Conservation (phyloP, 805 yeast genomes). For the Aciculoconidium aculeatum region DNA sequence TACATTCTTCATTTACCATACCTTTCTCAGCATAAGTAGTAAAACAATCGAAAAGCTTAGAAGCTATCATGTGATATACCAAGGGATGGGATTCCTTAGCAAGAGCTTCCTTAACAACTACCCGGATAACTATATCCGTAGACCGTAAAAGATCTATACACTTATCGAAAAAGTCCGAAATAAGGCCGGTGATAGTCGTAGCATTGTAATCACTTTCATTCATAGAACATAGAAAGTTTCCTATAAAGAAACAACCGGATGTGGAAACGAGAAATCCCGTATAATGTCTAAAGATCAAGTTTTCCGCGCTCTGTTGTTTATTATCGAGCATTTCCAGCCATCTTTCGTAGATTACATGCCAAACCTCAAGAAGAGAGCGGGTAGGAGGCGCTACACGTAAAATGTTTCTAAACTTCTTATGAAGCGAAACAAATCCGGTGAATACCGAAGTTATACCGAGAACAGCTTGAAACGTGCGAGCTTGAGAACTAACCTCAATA, state of each 20-base stretch:
- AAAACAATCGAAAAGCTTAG: conserved; percentile 36
- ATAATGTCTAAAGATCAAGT: conserved; percentile 52
- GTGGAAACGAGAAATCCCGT: conserved; percentile 71
- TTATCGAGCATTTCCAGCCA: conserved; percentile 37
- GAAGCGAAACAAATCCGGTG: conserved; percentile 69
- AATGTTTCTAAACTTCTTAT: conserved; percentile 50
- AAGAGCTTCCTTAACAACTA: conserved; percentile 65
- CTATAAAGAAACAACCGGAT: conserved; percentile 59
- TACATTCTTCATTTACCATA: conserved; percentile 21
- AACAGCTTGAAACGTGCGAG: conserved; percentile 31
- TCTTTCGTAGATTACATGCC: conserved; percentile 43
- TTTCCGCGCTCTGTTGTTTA: conserved; percentile 31
- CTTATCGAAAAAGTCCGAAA: conserved; percentile 44
- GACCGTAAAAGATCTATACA: conserved; percentile 47
- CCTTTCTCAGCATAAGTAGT: conserved; percentile 25
- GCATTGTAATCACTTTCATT: conserved; percentile 23
- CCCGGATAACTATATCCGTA: conserved; percentile 52
- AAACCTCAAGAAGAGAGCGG: conserved; percentile 32
- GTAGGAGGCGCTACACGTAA: conserved; percentile 31
- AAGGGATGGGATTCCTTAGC: conserved; percentile 60
- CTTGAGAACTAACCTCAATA: too few species aligned
- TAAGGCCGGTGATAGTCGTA: conserved; percentile 17
- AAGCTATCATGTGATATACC: conserved; percentile 44
- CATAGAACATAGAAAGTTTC: too few species aligned
- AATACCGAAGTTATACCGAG: conserved; percentile 50